These are phyloP conservation scores for Kurtzmaniella quercitrusa DNA, from an alignment of 1,139 yeast genomes.

Conservation along the genomic window DNA sequence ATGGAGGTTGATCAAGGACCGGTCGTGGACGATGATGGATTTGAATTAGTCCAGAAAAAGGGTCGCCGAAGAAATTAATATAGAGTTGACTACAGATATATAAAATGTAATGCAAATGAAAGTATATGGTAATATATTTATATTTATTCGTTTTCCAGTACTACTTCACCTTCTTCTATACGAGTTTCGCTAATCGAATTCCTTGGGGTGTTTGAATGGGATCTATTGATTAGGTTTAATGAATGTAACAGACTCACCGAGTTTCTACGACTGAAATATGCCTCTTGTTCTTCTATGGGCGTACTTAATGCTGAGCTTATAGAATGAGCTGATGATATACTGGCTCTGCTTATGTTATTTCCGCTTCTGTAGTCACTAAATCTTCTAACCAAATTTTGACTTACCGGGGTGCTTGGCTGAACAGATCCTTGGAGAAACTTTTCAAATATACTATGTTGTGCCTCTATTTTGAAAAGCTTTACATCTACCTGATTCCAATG, in stretches of 20 bases:
- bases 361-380: conserved; percentile 39
- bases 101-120: conserved; percentile 1
- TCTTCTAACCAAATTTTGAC: conserved; percentile 34
- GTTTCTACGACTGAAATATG: conserved; percentile 20
- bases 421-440: conserved; percentile 17
- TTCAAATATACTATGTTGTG: conserved; percentile 36
- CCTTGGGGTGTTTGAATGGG: conserved; percentile 37
- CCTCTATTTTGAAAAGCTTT: conserved; percentile 55
- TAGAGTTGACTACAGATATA: not conserved
- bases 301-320: conserved; percentile 17
- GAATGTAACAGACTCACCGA: conserved; percentile 41
- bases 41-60: conserved; percentile 75
- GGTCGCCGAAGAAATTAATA: conserved; percentile 30
- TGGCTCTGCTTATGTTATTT: conserved; percentile 16
- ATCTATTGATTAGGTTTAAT: conserved; percentile 37
- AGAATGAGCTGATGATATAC: conserved; percentile 20
- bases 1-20: conserved; percentile 53
- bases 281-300: conserved; percentile 30
- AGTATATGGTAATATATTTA: too few relatives aligned
- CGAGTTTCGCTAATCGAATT: conserved; percentile 28
- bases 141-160: conserved; percentile 1
- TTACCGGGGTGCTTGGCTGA: conserved; percentile 11
- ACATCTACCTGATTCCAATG: conserved; percentile 67
- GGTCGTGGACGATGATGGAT: conserved; percentile 87
- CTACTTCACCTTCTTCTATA: conserved; percentile 1